Percentiles rank a stretch among this genome's conserved stretches.
phyloP scores from a whole-genome alignment of 2,329 filamentous ascomycete genomes.

The Ophiostoma ulmi region DNA sequence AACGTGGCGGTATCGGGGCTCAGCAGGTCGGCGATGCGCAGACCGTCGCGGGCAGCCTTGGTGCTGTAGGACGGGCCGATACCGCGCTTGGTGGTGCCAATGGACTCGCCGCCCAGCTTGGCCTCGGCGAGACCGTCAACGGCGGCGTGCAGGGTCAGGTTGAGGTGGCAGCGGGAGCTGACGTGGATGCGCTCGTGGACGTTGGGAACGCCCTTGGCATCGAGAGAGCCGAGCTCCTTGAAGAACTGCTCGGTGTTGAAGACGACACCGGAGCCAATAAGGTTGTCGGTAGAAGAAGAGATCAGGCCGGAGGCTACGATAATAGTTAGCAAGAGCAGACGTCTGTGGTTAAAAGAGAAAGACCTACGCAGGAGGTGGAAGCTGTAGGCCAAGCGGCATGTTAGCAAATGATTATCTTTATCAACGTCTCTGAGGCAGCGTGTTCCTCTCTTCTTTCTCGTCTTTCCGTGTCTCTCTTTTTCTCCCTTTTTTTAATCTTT shows the following conservation, averaged over 20 bases:
- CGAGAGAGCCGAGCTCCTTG: conserved; percentile 39
- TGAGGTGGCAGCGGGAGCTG: conserved; percentile 58
- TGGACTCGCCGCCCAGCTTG: conserved; percentile 36
- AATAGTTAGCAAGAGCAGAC: conserved; percentile 44
- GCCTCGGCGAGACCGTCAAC: conserved; percentile 51
- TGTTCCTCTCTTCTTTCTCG: background rate
- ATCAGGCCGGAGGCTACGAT: conserved; percentile 58
- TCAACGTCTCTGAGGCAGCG: conserved; percentile 11
- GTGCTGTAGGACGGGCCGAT: conserved; percentile 38
- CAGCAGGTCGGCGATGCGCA: conserved; percentile 61
- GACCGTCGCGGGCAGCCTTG: conserved; percentile 60
- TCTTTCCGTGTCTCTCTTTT: background rate
- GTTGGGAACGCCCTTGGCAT: conserved; percentile 37
- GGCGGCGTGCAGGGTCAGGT: conserved; percentile 60
- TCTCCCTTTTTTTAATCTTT: background rate
- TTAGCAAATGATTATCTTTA: background rate
- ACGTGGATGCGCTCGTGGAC: conserved; percentile 53
- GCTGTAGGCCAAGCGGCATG: conserved; percentile 19
- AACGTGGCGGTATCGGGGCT: conserved; percentile 55
- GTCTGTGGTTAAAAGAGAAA: conserved; percentile 25
- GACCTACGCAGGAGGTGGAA: conserved; percentile 35
- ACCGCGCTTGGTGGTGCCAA: conserved; percentile 30
- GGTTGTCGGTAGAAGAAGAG: conserved; percentile 64
- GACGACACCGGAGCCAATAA: conserved; percentile 66
- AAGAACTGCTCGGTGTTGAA: conserved; percentile 54